These are phyloP conservation scores for Eucalyptus virginea DNA, from an alignment of 345 rosid species.

Conservation along the genomic window DNA sequence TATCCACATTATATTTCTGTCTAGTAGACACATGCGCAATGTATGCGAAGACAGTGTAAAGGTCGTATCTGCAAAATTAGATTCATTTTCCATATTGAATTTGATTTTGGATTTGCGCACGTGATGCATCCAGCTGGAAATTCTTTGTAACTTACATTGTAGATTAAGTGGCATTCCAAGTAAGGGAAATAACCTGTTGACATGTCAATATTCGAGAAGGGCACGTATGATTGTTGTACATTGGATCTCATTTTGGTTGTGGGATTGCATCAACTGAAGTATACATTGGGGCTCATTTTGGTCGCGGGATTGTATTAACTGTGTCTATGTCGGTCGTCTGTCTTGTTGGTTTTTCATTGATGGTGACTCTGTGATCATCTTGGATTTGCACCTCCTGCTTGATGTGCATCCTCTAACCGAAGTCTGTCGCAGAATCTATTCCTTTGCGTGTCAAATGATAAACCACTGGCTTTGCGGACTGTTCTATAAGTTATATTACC, in stretches of 20 bases:
- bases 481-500: neutral
- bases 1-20: neutral
- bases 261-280: neutral
- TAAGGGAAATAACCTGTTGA: neutral
- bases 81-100: neutral
- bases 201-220: neutral
- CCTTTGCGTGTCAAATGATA: neutral
- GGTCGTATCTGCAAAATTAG: neutral
- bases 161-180: neutral
- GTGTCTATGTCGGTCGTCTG: neutral
- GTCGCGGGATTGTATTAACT: neutral
- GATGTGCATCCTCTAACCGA: neutral
- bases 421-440: neutral
- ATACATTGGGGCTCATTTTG: neutral
- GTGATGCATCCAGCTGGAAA: neutral
- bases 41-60: neutral
- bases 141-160: neutral
- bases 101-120: neutral
- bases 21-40: neutral
- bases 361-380: neutral
- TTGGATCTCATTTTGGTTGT: neutral
- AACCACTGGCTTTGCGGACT: neutral
- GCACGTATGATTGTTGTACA: neutral
- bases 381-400: neutral
- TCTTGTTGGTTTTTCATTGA: neutral